phyloP scores from a whole-genome alignment of 139 green algal species.

The Zygnema circumcarinatum region DNA sequence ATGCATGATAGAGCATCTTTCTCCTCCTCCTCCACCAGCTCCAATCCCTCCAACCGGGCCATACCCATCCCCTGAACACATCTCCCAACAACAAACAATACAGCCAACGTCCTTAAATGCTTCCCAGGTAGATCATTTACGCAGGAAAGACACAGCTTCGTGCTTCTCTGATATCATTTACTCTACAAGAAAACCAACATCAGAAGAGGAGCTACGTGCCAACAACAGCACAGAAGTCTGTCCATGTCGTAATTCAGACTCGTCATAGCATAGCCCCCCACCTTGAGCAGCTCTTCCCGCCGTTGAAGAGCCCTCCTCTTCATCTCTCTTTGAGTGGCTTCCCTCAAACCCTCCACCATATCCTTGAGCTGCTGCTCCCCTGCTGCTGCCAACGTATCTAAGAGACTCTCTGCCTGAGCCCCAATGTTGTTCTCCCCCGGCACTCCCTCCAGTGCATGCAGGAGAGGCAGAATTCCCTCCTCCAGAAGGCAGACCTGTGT shows the following conservation, averaged over 20 bases:
- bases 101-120: too few relatives aligned
- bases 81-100: not conserved
- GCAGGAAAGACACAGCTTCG: too few relatives aligned
- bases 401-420: conserved; percentile 63
- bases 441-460: conserved; percentile 70
- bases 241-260: too few relatives aligned
- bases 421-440: conserved; percentile 58
- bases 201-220: too few relatives aligned
- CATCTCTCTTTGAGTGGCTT: conserved; percentile 16
- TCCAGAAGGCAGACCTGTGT: conserved; percentile 38
- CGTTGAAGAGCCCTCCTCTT: not conserved
- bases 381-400: conserved; percentile 64
- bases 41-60: conserved; percentile 39
- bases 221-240: too few relatives aligned
- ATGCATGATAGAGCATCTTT: conserved; percentile 64
- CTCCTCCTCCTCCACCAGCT: conserved; percentile 56
- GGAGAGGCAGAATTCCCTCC: conserved; percentile 61
- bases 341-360: conserved; percentile 20
- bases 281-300: conserved; percentile 55
- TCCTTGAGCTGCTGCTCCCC: conserved; percentile 5
- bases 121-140: too few relatives aligned
- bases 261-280: too few relatives aligned
- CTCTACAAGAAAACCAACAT: too few relatives aligned
- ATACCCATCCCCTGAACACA: conserved; percentile 59
- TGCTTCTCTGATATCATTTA: too few relatives aligned